Evolutionary conservation across 257 asterid species (phyloP), one percentile per base, ranked within the genome.

Genomic region (Striga asiatica): DNA sequence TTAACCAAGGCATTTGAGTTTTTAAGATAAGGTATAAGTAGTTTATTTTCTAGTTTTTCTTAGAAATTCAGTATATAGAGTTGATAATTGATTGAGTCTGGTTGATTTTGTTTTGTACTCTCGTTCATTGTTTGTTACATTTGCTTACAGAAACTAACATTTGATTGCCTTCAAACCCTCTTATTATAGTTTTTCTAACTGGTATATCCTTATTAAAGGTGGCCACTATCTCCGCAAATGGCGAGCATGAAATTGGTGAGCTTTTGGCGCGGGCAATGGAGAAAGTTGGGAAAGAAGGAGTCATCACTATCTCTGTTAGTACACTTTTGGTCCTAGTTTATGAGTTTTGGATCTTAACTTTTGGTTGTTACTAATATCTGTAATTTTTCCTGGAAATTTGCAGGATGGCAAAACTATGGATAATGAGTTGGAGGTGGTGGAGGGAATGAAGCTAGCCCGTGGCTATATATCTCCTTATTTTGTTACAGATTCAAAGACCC

Each of bases 221-320:
- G 66, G 97, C 81, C 31, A 82, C 97, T 27, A 77, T 88, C 72
- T 84, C 97, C 58, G 95, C 94, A 32, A 88, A 88, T 53, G 91
- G 93, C 56, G 97, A 88, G 66, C 78, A 69, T 37, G 92, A 82
- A 66, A 88, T 88, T 65, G 97, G 97, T 66, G 97, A 88, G 65
- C 55, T 77, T 32, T 64, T 88, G 68, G 95, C 94, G 32, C 81
- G 85, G 59, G 97, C 94, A 22, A 88, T 88, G 94, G 95, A 82
- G 81, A 84, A 80, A 82, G 97, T 88, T 64, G 97, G 97, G 63
- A 88, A 82, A 79, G 92, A 88, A 66, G 97, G 97, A 61, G 80
- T 88, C 63, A 85, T 88, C 55, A 88, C 94, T 58, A 77, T 88
- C 73, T 61, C 76, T 38, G 97, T 88, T 39, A 77, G 85, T 74